Percentiles rank a stretch among this genome's conserved stretches.
Conservation (phyloP, 768 basidiomycete species). For the Russula foetens region DNA sequence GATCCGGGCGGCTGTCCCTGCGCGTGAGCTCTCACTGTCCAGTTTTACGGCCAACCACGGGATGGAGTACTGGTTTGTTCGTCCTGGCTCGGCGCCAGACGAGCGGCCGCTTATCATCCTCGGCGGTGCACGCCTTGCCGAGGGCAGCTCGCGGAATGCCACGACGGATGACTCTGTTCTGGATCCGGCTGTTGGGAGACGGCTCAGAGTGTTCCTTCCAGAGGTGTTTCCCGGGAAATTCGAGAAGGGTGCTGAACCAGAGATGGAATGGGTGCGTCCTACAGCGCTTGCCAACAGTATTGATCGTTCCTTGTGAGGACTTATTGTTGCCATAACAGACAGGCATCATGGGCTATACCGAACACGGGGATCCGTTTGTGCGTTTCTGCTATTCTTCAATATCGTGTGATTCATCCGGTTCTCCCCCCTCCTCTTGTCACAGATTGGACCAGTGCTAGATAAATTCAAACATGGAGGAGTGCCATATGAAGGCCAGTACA, state of each 20-base stretch:
- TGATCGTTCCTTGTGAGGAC: background rate
- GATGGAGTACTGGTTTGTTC: constrained; percentile 79
- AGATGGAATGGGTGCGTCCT: constrained; percentile 70
- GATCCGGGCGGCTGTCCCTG: constrained; percentile 33
- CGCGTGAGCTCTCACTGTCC: constrained; percentile 33
- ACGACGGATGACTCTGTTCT: constrained; percentile 51
- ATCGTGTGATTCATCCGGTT: background rate
- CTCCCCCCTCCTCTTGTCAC: background rate
- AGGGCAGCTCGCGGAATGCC: constrained; percentile 39
- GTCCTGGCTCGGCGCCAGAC: constrained; percentile 31
- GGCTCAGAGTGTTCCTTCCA: constrained; percentile 54
- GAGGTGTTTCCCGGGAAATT: constrained; percentile 47
- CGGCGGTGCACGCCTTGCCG: constrained; percentile 55
- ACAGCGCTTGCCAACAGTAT: background rate
- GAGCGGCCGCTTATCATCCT: constrained; percentile 56
- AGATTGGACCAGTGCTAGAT: constrained; percentile 58
- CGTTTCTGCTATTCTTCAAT: constrained; percentile 22
- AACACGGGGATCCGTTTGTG: constrained; percentile 57
- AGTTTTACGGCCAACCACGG: constrained; percentile 36
- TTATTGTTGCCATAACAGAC: constrained; percentile 37
- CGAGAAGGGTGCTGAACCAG: constrained; percentile 41
- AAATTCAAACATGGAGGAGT: constrained; percentile 16
- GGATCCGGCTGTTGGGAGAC: constrained; percentile 38
- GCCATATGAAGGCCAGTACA: constrained; percentile 50
- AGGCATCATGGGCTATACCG: constrained; percentile 76